Evolutionary conservation across 2,329 filamentous ascomycete genomes (phyloP).

Genomic region (Alternaria ventricosa): DNA sequence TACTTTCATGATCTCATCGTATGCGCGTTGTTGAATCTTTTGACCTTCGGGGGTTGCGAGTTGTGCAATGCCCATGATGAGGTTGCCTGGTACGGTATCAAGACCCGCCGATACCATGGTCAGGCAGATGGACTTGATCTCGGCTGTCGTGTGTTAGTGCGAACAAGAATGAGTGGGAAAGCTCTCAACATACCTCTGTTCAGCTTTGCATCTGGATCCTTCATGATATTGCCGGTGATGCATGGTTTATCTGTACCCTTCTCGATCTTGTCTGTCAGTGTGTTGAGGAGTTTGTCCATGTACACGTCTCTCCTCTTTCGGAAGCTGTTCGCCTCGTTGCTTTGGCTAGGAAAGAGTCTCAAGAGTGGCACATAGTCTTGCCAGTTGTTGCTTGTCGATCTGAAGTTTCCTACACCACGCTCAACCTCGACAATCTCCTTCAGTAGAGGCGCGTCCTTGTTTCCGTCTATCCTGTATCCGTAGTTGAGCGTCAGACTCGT

Average conservation of each 20-base stretch:
- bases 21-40: conserved; percentile 71
- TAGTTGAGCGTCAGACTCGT: conserved; percentile 81
- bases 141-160: conserved; percentile 57
- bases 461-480: conserved; percentile 75
- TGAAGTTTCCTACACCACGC: conserved; percentile 75
- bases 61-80: conserved; percentile 81
- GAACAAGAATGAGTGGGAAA: not conserved
- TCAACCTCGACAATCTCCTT: conserved; percentile 79
- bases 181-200: conserved; percentile 61
- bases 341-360: conserved; percentile 68
- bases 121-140: conserved; percentile 80
- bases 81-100: conserved; percentile 79
- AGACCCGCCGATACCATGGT: conserved; percentile 84
- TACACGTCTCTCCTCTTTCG: conserved; percentile 72
- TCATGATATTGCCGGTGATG: conserved; percentile 73
- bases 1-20: conserved; percentile 71
- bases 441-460: conserved; percentile 70
- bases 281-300: conserved; percentile 64
- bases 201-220: conserved; percentile 72
- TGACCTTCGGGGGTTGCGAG: conserved; percentile 72
- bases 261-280: conserved; percentile 66
- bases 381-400: conserved; percentile 83
- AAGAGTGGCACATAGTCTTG: conserved; percentile 83
- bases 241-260: conserved; percentile 71
- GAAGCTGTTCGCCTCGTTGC: conserved; percentile 68